Conservation (phyloP, 495 filamentous ascomycete genomes). For the Annulohypoxylon moriforme region DNA sequence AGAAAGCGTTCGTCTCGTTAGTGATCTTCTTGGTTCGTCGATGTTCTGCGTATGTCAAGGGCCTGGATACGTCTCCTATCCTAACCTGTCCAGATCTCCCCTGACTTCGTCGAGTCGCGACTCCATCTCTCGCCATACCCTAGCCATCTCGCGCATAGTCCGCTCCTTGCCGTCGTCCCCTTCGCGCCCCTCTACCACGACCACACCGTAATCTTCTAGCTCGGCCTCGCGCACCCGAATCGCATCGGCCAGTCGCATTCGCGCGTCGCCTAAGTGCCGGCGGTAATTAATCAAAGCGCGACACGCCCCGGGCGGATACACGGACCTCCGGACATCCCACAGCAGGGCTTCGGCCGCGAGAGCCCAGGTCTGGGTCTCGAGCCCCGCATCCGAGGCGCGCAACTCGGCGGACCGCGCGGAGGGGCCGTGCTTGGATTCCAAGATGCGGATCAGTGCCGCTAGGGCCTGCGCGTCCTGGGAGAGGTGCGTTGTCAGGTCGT, state of each 20-base stretch:
- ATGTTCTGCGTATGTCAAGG: neutral
- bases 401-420: constrained; percentile 70
- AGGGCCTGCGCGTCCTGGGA: constrained; percentile 47
- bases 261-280: constrained; percentile 63
- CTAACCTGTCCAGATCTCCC: constrained; percentile 67
- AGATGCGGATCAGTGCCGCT: constrained; percentile 48
- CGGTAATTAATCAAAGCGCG: constrained; percentile 68
- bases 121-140: constrained; percentile 67
- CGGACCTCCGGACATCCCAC: constrained; percentile 46
- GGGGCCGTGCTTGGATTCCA: constrained; percentile 71
- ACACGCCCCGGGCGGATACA: constrained; percentile 69
- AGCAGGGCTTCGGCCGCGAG: constrained; percentile 50
- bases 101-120: constrained; percentile 65
- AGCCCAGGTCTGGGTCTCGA: constrained; percentile 63
- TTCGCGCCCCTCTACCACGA: constrained; percentile 39
- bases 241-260: constrained; percentile 60
- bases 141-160: constrained; percentile 68
- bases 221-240: constrained; percentile 58
- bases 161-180: constrained; percentile 52
- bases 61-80: constrained; percentile 34
- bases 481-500: constrained; percentile 47
- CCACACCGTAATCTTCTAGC: constrained; percentile 66
- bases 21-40: neutral
- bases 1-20: neutral
- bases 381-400: constrained; percentile 65